Evolutionary conservation across 2,329 filamentous ascomycete species (phyloP).

Genomic region (Microsporum ferrugineum): DNA sequence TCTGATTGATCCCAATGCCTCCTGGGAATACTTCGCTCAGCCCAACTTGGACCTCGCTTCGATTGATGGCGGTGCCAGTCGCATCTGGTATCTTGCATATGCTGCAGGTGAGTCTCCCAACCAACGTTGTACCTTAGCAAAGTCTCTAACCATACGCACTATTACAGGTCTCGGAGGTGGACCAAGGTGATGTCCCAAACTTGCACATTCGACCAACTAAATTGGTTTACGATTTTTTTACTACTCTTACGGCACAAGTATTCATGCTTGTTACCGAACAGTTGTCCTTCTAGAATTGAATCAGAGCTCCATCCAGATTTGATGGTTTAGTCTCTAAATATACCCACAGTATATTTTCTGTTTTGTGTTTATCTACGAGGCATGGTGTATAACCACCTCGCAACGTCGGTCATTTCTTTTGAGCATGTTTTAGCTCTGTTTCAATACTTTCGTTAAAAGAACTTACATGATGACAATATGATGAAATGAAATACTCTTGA

Average conservation of each 20-base stretch:
- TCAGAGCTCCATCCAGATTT: neutral
- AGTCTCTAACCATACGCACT: conserved; percentile 2
- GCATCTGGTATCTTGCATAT: conserved; percentile 76
- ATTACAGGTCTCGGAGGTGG: conserved; percentile 14
- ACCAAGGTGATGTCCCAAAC: neutral
- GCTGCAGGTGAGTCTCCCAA: conserved; percentile 48
- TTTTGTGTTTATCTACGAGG: neutral
- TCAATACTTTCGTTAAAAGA: neutral
- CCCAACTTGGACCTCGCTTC: conserved; percentile 53
- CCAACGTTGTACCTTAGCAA: neutral
- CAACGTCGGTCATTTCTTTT: neutral
- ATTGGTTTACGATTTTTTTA: neutral
- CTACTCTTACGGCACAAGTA: neutral
- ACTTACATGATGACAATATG: neutral
- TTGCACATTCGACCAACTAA: neutral
- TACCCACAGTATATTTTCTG: neutral
- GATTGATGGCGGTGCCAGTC: conserved; percentile 64
- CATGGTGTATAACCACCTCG: neutral
- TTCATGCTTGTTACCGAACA: neutral
- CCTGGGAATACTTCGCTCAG: conserved; percentile 65
- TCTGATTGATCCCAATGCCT: conserved; percentile 56
- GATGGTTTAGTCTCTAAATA: neutral
- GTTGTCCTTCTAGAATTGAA: neutral
- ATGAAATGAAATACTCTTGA: neutral
- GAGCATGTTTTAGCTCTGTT: neutral